These are phyloP conservation scores for Helotiales sp. DNA, from an alignment of 2,329 filamentous ascomycete species.

Conservation along the genomic window DNA sequence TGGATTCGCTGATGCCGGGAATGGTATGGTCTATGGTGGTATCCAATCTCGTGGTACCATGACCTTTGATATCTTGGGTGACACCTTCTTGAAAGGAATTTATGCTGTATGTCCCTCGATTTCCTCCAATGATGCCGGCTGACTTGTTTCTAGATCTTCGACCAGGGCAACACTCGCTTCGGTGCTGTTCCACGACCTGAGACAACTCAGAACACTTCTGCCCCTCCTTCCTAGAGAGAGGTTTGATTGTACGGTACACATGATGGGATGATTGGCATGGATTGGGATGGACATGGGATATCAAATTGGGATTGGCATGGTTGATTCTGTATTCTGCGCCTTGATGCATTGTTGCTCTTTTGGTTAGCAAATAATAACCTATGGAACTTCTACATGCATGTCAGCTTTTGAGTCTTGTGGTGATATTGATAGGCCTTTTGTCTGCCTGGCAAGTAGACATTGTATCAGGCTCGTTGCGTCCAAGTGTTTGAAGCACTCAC, in stretches of 20 bases:
- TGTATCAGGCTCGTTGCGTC: not conserved
- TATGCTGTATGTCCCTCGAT: slow-evolving; percentile 50
- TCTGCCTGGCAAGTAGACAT: not conserved
- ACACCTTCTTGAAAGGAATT: slow-evolving; percentile 57
- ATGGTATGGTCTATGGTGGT: slow-evolving; percentile 57
- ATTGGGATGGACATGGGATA: slow-evolving; percentile 2
- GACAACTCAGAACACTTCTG: slow-evolving; percentile 28
- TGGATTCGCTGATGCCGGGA: slow-evolving; percentile 53
- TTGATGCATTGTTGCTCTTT: not conserved
- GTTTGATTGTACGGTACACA: not conserved
- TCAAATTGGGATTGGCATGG: not conserved
- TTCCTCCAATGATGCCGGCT: slow-evolving; percentile 1
- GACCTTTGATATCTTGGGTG: slow-evolving; percentile 58
- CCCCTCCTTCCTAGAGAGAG: slow-evolving; percentile 23
- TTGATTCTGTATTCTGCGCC: not conserved
- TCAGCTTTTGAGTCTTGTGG: no score
- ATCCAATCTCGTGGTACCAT: slow-evolving; percentile 57
- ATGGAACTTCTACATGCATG: no score
- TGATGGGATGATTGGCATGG: slow-evolving; percentile 7
- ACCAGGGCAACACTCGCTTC: slow-evolving; percentile 56
- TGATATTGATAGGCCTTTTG: no score
- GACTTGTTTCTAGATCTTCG: slow-evolving; percentile 49
- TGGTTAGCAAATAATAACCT: slow-evolving; percentile 1
- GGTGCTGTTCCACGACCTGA: slow-evolving; percentile 52
- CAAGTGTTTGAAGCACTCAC: no score